Conservation (phyloP, 2,329 filamentous ascomycete species). For the Cladosporium austrohemisphaericum region DNA sequence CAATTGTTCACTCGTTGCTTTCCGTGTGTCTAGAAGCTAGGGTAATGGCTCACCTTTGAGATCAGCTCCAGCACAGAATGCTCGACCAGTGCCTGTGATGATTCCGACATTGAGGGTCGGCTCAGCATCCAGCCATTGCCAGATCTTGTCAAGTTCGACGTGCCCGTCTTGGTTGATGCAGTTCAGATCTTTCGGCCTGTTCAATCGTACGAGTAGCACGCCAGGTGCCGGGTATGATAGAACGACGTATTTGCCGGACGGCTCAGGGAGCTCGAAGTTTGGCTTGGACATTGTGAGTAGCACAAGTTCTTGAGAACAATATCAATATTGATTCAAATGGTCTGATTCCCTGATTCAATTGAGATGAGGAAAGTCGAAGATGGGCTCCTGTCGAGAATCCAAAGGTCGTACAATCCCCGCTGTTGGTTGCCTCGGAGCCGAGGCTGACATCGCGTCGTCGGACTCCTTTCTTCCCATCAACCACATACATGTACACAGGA, state of each 20-base stretch:
- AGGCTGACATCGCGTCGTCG: no score
- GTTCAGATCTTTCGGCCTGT: slow-evolving; percentile 34
- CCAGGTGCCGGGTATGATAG: slow-evolving; percentile 33
- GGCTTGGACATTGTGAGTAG: slow-evolving; percentile 16
- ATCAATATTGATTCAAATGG: neutral
- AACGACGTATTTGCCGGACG: slow-evolving; percentile 24
- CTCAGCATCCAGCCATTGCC: slow-evolving; percentile 33
- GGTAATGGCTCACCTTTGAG: slow-evolving; percentile 29
- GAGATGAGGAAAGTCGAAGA: no score
- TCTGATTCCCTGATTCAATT: no score
- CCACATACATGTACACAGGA: no score
- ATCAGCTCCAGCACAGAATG: slow-evolving; percentile 37
- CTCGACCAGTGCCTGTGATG: slow-evolving; percentile 34
- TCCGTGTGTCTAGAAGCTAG: neutral
- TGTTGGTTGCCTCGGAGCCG: no score
- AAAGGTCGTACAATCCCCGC: no score
- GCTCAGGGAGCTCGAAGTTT: slow-evolving; percentile 22
- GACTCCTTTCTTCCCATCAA: no score
- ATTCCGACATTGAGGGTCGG: slow-evolving; percentile 31
- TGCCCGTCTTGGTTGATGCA: slow-evolving; percentile 34
- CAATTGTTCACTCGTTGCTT: neutral
- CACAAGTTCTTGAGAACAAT: neutral
- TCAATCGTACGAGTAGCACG: slow-evolving; percentile 33
- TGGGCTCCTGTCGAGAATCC: no score
- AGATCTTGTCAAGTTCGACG: slow-evolving; percentile 30